Evolutionary conservation across 1,139 yeast species (phyloP), one percentile per base, ranked within the genome.

Genomic region (Meyerozyma smithsonii): DNA sequence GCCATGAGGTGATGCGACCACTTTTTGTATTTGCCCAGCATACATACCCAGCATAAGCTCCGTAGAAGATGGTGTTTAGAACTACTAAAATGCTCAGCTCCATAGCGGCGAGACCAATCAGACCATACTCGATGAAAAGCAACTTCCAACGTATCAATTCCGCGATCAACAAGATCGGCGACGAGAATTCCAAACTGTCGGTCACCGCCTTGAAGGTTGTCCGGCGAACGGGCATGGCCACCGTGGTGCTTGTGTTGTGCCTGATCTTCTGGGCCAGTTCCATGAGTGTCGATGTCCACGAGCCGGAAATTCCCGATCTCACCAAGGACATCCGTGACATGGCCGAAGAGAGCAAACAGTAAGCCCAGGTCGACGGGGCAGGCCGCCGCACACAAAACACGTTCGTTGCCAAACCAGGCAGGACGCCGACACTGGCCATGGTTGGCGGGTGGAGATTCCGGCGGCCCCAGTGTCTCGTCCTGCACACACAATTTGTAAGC

Each of bases 191-290:
- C n/a, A 44, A 46, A 23, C 69, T 61, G 37, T 59, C 73, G 4
- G 51, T 58, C 36, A 52, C 48, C 20, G 57, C 67, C 4, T 49
- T 70, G 39, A 60, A 55, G 40, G 44, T 50, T 10, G 48, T 70
- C 20, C 52, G 77, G 37, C 51, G 48, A 36, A 43, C 58, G 1
- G 77, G 77, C 1, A 64, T 56, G 1, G 48, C 56, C 6, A 64
- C 75, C 1, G 51, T 65, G 4, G 44, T 65, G 4, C 55, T 59
- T 5, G 70, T 67, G 1, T 36, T 70, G 8, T 63, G 63, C 28
- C 61, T 68, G 40, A 49, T 70, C 33, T 52, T 59, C 25, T 66
- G 64, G 61, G 65, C 69, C 26, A 62, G 69, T 35, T 47, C 53
- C 16, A 36, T 46, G 35, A 39, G 43, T 3, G 51, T 46, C 41